phyloP scores from a whole-genome alignment of 2,329 filamentous ascomycete genomes.

The Pseudogymnoascus pannorum region DNA sequence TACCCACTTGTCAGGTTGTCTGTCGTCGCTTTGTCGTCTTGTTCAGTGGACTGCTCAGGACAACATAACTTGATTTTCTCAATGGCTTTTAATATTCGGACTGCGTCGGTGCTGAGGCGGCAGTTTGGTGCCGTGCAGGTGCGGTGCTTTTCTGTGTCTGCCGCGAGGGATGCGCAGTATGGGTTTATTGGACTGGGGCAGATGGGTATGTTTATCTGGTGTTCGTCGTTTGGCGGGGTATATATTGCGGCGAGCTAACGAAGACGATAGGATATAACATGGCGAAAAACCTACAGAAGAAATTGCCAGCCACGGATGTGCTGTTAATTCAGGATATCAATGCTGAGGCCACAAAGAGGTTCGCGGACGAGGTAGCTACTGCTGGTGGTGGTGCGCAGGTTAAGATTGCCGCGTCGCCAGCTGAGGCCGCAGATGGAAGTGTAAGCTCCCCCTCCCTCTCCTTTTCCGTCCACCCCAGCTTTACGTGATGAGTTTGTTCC shows the following conservation, averaged over 20 bases:
- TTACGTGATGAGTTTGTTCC: conserved; percentile 46
- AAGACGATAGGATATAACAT: conserved; percentile 56
- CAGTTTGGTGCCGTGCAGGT: conserved; percentile 15
- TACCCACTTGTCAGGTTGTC: neutral
- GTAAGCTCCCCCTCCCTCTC: conserved; percentile 40
- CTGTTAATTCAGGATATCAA: conserved; percentile 62
- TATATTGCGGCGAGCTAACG: neutral
- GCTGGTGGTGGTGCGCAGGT: conserved; percentile 38
- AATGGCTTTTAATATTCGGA: neutral
- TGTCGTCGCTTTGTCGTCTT: neutral
- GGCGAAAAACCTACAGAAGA: conserved; percentile 63
- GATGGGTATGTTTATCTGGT: conserved; percentile 42
- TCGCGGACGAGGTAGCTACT: conserved; percentile 44
- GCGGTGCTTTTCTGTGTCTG: conserved; percentile 39
- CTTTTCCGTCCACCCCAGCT: conserved; percentile 15
- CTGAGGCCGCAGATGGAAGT: conserved; percentile 58
- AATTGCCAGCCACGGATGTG: conserved; percentile 54
- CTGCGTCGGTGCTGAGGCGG: neutral
- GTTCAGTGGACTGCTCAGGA: neutral
- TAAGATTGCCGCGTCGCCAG: conserved; percentile 47
- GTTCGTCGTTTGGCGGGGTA: conserved; percentile 7
- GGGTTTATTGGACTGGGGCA: conserved; percentile 53
- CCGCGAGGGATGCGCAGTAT: conserved; percentile 41
- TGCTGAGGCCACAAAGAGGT: conserved; percentile 44
- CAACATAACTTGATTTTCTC: neutral